A percentile compares a stretch with the other conserved stretches of the same genome.
phyloP scores from a whole-genome alignment of 2,329 filamentous ascomycete genomes.

The Fusarium cyanostomum region DNA sequence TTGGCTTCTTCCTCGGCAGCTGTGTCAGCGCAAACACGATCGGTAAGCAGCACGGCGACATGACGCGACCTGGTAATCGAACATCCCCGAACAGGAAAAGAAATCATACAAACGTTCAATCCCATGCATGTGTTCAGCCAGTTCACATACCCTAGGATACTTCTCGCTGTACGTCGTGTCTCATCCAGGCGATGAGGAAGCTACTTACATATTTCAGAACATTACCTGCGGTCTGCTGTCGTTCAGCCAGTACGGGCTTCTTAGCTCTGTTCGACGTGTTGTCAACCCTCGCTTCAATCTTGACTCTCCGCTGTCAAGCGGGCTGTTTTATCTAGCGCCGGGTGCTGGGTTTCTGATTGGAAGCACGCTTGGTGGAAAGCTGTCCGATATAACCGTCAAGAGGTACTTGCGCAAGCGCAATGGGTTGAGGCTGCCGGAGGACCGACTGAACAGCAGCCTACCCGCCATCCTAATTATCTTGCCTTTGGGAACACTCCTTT shows the following conservation, averaged over 20 bases:
- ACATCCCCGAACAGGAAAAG: slow-evolving; percentile 11
- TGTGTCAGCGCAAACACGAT: slow-evolving; percentile 41
- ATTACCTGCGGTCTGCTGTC: slow-evolving; percentile 38
- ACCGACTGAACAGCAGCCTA: slow-evolving; percentile 47
- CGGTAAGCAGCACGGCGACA: slow-evolving; percentile 12
- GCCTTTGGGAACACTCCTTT: slow-evolving; percentile 46
- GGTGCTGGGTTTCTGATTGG: slow-evolving; percentile 72
- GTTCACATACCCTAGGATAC: slow-evolving; percentile 35
- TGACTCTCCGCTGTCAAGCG: slow-evolving; percentile 67
- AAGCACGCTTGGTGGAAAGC: slow-evolving; percentile 69
- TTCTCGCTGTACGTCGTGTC: slow-evolving; percentile 31
- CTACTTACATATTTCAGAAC: slow-evolving; percentile 24
- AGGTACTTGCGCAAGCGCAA: slow-evolving; percentile 51
- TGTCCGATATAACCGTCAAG: slow-evolving; percentile 54
- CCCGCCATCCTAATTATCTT: slow-evolving; percentile 45
- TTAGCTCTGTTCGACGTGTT: slow-evolving; percentile 72
- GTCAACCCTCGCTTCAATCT: slow-evolving; percentile 76
- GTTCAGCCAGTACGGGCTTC: slow-evolving; percentile 59
- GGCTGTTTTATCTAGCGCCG: slow-evolving; percentile 75
- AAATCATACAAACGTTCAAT: slow-evolving; percentile 37
- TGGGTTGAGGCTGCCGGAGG: slow-evolving; percentile 44
- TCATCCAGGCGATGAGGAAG: fast-evolving
- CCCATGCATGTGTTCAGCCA: slow-evolving; percentile 42
- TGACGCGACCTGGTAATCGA: background rate
- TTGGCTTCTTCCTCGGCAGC: slow-evolving; percentile 41